Base-by-base conservation (phyloP, 2,329 filamentous ascomycete genomes). In the Alternaria incomplexa region DNA sequence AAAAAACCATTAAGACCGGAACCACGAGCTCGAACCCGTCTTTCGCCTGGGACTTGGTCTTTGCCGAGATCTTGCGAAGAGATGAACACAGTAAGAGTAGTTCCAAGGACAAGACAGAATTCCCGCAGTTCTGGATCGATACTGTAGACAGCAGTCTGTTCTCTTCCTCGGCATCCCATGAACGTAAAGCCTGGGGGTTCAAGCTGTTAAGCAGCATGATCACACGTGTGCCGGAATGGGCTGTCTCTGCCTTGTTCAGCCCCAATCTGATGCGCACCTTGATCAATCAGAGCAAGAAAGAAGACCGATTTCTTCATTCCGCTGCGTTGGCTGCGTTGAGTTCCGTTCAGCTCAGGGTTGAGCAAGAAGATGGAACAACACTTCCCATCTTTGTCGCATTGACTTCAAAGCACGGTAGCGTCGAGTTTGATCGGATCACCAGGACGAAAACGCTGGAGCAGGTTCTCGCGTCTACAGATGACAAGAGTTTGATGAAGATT, bases 101-200 rank as follows among this genome's bases (percentile, higher is more conserved):
- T 74, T 58, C 73, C 68, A 46, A 82, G 76, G 67, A 65, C 56
- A 81, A 78, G 63, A 74, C 77, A 6, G 81, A 83, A 23, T 93
- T 97, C 75, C 84, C 86, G 51, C 88, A 91, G 50, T 96, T 97
- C 76, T 98, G 95, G 94, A 88, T 88, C 44, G 89, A 93, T 47
- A 90, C 92, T 59, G 90, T 98, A 63, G 94, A 97, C 79, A 91
- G 95, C 76, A 91, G 91, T 9, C 85, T 97, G 4, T 97, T 98
- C 77, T 90, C 92, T 6, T 88, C 90, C 60, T 89, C 87, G 11
- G 91, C 94, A 8, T 96, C 93, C 1, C 89, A 94, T 46, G 93
- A 94, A 70, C 91, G 96, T 59, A 98, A 97, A 80, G 93, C 93
- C 73, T 93, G 93, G 79, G 96, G 96, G 0, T 95, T 98, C 80